Evolutionary conservation across 495 filamentous ascomycete genomes (phyloP).

Genomic region (Xylaria acuta): DNA sequence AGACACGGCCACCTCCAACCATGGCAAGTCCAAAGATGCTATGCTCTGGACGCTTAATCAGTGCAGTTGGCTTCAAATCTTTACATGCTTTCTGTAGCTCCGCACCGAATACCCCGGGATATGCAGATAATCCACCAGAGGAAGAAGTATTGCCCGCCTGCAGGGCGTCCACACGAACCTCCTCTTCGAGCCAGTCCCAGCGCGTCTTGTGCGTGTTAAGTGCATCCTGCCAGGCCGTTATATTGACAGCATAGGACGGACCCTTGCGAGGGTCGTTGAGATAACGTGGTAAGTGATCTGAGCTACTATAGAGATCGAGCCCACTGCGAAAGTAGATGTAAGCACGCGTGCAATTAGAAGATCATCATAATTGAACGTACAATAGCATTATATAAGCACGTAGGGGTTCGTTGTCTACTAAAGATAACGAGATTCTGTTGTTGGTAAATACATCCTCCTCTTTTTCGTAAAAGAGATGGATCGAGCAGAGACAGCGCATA

Average conservation of each 20-base stretch:
- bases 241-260: constrained; percentile 37
- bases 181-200: constrained; percentile 50
- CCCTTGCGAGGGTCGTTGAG: constrained; percentile 38
- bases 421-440: constrained; percentile 41
- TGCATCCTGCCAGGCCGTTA: constrained; percentile 44
- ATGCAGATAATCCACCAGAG: neutral
- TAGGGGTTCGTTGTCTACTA: constrained; percentile 43
- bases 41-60: constrained; percentile 39
- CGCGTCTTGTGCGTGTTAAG: constrained; percentile 38
- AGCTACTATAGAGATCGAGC: constrained; percentile 40
- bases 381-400: constrained; percentile 43
- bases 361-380: constrained; percentile 25
- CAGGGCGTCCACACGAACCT: constrained; percentile 26
- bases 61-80: constrained; percentile 13
- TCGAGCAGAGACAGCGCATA: constrained; percentile 45
- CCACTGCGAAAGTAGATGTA: constrained; percentile 20
- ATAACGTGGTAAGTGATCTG: constrained; percentile 42
- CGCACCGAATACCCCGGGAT: neutral
- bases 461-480: constrained; percentile 42
- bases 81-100: neutral
- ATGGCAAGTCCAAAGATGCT: constrained; percentile 43
- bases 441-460: constrained; percentile 41
- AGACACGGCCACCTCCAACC: constrained; percentile 41
- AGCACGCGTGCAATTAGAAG: neutral
- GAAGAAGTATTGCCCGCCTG: neutral